Percentiles rank a stretch among this genome's conserved stretches.
phyloP scores from a whole-genome alignment of 148 eudicot species.

The Drosera capensis region DNA sequence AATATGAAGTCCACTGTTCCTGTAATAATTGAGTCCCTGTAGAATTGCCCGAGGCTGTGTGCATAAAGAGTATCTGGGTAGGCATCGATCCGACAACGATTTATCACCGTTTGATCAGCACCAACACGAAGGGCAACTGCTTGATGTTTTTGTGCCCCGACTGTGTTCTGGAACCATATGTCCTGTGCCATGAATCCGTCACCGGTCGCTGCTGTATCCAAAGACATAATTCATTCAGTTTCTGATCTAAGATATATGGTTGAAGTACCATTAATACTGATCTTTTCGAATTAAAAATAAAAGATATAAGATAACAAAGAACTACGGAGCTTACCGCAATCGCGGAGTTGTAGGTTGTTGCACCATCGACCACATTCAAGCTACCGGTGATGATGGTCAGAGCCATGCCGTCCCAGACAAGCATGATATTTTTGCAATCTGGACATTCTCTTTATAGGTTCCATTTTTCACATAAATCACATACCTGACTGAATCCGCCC shows the following conservation, averaged over 20 bases:
- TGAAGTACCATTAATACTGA: background rate
- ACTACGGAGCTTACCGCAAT: conserved; percentile 7
- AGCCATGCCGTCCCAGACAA: conserved; percentile 15
- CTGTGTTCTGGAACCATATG: conserved; percentile 4
- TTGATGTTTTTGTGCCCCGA: background rate
- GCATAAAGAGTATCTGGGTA: conserved; percentile 5
- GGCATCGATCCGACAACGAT: background rate
- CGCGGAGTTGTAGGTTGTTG: conserved; percentile 8
- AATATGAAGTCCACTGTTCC: conserved; percentile 5
- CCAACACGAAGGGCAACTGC: conserved; percentile 3
- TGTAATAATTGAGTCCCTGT: background rate
- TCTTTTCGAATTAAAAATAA: too few relatives aligned
- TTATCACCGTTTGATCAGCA: background rate
- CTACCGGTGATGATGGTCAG: conserved; percentile 14
- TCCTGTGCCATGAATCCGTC: conserved; percentile 3
- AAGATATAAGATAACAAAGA: background rate
- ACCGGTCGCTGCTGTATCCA: background rate
- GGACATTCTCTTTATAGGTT: conserved; percentile 7
- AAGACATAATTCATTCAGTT: background rate
- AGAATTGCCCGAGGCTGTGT: conserved; percentile 1
- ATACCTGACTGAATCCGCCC: background rate
- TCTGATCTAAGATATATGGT: background rate
- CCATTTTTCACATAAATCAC: conserved; percentile 10
- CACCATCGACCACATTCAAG: conserved; percentile 11
- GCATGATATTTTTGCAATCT: conserved; percentile 11